Base-by-base conservation (phyloP, 768 basidiomycete genomes). In the Lepiota venenata region DNA sequence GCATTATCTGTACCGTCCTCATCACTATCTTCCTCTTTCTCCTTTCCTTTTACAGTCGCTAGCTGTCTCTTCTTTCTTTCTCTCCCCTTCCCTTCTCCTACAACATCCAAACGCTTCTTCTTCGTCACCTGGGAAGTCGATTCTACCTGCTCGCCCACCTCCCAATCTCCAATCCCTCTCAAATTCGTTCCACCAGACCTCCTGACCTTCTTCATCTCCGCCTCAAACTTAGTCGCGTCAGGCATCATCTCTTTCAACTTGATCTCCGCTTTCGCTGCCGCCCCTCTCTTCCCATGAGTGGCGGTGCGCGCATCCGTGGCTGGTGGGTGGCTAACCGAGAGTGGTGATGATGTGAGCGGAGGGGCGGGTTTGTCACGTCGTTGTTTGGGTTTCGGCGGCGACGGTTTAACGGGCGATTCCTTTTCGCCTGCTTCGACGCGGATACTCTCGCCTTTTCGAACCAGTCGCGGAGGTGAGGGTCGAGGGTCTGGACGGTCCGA, bases 191-290 rank as follows among this genome's bases (percentile, higher is more conserved):
- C 60, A 60, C 63, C 64, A 60, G 64, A 69, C 62, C 63, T 70
- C 69, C 66, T 64, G 45, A 59, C 68, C 67, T 63, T 64, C 65
- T 64, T 61, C 73, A 80, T 74, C 70, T 93, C 85, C 60, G 79
- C 79, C 64, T 91, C 81, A 61, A 77, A 93, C 53, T 74, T 79
- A 37, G 84, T 59, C 2, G 91, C 74, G 59, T 93, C 91, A 0
- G 91, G 91, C 84, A 93, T 92, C 53, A 93, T 72, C 71, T 80
- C 68, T 72, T 82, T 63, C 75, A 93, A 59, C 69, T 74, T 61
- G 76, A 84, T 66, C 44, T 69, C 65, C 1, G 81, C 80, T 54
- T 71, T 74, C 21, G 67, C 61, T 10, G 80, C 79, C 21, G 81
- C 80, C 10, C 58, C 64, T 16, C 79, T 70, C 52, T 68, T 72